Base-by-base conservation (phyloP, 306 rosid species). In the Quercus ilex region DNA sequence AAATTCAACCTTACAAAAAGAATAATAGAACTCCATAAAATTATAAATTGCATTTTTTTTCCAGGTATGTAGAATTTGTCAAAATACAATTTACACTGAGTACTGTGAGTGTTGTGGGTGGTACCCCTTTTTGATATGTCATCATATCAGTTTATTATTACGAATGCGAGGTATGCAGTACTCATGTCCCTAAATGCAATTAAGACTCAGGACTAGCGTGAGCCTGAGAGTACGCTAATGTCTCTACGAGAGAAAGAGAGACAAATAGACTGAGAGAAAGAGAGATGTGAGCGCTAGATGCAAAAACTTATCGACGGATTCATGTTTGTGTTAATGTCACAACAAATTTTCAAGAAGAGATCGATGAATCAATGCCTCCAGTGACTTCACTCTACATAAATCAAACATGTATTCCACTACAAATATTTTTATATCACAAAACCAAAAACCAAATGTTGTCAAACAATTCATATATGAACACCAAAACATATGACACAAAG, bases 331-430 rank as follows among this genome's bases (percentile, higher is more conserved):
- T 82, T 82, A 75, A 56, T 77, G 67, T 57, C 85, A 85, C 85
- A 89, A 79, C 84, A 91, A 87, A 83, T 81, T 6, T 77, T 77
- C 98, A 93, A 86, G 96, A 96, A 96, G 89, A 85, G 99, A 89
- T 96, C 96, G 98, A 96, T 90, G 94, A 96, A 93, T 97, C 98
- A 96, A 97, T 93, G 98, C 99, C 87, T 96, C 98, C 97, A 95
- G 94, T 85, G 97, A 84, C 93, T 86, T 85, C 87, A 75, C 88
- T 89, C 78, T 46, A 71, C 19, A 41, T 56, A 52, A 77, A 84
- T 77, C 87, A 83, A 74, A 6, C 59, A 75, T 17, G 67, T 5
- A 15, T 83, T 15, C 26, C 7, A 30, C 26, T 20, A 30, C 49
- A 51, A 46, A 38, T 38, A 38, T 3, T 19, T 52, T 75, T 38